phyloP scores from a whole-genome alignment of 2,329 filamentous ascomycete genomes.

The Xylariaceae sp. region DNA sequence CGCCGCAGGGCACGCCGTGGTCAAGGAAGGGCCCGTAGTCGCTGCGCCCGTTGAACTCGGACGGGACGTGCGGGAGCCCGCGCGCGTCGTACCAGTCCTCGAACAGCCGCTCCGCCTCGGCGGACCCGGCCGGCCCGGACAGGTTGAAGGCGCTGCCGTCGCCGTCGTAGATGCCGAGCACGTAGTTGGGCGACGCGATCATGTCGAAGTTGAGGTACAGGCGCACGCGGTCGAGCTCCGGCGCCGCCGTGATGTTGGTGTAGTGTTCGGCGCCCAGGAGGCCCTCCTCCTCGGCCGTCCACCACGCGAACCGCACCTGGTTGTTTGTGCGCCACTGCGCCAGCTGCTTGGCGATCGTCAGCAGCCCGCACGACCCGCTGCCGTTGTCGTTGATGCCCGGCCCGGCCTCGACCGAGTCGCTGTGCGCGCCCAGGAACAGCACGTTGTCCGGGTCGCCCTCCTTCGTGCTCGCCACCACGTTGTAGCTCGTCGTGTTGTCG shows the following conservation, averaged over 20 bases:
- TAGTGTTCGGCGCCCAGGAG: conserved; percentile 64
- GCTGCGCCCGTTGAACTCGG: conserved; percentile 64
- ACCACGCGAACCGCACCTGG: conserved; percentile 66
- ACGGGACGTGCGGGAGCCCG: conserved; percentile 56
- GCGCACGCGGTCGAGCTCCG: conserved; percentile 57
- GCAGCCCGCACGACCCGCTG: conserved; percentile 58
- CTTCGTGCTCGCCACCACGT: conserved; percentile 63
- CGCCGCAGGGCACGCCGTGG: conserved; percentile 57
- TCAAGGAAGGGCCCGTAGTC: conserved; percentile 64
- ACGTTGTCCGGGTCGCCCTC: conserved; percentile 61
- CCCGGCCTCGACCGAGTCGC: conserved; percentile 62
- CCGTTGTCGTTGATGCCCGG: conserved; percentile 71
- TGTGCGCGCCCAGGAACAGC: conserved; percentile 62
- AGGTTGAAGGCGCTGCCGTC: conserved; percentile 58
- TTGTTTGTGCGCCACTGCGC: conserved; percentile 60
- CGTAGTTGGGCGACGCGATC: conserved; percentile 60
- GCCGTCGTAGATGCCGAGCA: conserved; percentile 51
- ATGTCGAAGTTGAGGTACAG: conserved; percentile 68
- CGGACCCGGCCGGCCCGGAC: conserved; percentile 58
- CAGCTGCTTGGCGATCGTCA: conserved; percentile 62
- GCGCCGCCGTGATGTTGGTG: conserved; percentile 45
- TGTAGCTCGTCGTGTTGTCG: conserved; percentile 43
- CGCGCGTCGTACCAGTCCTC: conserved; percentile 50
- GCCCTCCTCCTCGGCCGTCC: conserved; percentile 66
- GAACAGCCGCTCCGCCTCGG: conserved; percentile 55